Base-by-base conservation (phyloP, 257 asterid species). In the Echium plantagineum region DNA sequence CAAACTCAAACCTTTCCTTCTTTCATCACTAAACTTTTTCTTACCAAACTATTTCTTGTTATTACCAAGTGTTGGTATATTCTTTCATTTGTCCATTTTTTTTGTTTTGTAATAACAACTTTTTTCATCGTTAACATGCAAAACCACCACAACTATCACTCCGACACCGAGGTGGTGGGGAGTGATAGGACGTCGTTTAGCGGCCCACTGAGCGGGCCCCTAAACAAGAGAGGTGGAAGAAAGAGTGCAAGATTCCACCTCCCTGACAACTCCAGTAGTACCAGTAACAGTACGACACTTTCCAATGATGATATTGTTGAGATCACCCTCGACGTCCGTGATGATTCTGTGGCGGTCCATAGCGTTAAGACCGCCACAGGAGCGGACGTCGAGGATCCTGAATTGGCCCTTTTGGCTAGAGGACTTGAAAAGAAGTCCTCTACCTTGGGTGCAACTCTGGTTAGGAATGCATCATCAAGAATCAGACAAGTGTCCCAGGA, bases 321-420 rank as follows among this genome's bases (percentile, higher is more conserved):
- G 76, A 91, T 88, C 68, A 91, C 96, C 19, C 89, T 91, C 42
- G 95, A 91, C 66, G 90, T 91, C 16, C 67, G 83, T 21, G 93
- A 85, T 18, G 96, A 90, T 61, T 78, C 98, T 21, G 96, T 90
- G 75, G 98, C 98, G 32, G 94, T 90, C 18, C 95, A 85, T 77
- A 87, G 96, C 64, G 89, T 90, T 4, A 90, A 82, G 69, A 75
- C 86, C 3, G 91, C 96, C 22, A 91, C 78, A 17, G 98, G 96
- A 4, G 93, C 80, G 3, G 88, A 82, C 57, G 84, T 85, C 71
- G 95, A 90, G 72, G 96, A 85, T 51, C 96, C 95, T 0, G 97
- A 87, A 80, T 73, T 90, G 57, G 79, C 91, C 9, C 70, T 90
- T 62, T 77, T 90, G 13, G 93, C 97, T 0, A 81, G 57, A 32